Evolutionary conservation across 495 filamentous ascomycete genomes (phyloP).

Genomic region (Aspergillus steynii): DNA sequence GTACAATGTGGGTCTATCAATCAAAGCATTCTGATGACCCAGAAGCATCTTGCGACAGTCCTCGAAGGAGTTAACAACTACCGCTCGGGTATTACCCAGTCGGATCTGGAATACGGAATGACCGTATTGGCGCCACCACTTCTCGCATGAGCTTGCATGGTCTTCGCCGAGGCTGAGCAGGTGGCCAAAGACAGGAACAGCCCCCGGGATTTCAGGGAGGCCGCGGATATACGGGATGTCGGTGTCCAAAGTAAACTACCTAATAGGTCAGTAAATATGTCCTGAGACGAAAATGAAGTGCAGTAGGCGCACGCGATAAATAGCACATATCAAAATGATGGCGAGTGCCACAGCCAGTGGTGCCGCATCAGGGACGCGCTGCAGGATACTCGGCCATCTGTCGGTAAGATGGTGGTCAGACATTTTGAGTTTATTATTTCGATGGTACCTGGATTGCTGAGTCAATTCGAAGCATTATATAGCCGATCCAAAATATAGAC

Average conservation of each 20-base stretch:
- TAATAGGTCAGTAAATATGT: background rate
- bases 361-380: no score
- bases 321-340: no score
- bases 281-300: background rate
- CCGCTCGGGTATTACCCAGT: conserved; percentile 52
- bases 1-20: conserved; percentile 49
- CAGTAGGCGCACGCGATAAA: no score
- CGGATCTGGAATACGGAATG: conserved; percentile 57
- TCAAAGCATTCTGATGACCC: conserved; percentile 46
- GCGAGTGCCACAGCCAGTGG: no score
- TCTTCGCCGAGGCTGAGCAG: conserved; percentile 56
- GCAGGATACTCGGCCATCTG: no score
- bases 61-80: conserved; percentile 50
- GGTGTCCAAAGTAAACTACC: conserved; percentile 28
- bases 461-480: no score
- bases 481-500: no score
- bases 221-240: conserved; percentile 50
- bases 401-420: no score
- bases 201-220: conserved; percentile 52
- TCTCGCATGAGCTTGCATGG: conserved; percentile 54
- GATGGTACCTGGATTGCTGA: no score
- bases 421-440: no score
- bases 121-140: conserved; percentile 53
- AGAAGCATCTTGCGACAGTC: conserved; percentile 48
- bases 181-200: conserved; percentile 52